Percentiles rank a stretch among this genome's conserved stretches.
Evolutionary conservation across 2,329 filamentous ascomycete species (phyloP).

Genomic region (Colletotrichum melonis): DNA sequence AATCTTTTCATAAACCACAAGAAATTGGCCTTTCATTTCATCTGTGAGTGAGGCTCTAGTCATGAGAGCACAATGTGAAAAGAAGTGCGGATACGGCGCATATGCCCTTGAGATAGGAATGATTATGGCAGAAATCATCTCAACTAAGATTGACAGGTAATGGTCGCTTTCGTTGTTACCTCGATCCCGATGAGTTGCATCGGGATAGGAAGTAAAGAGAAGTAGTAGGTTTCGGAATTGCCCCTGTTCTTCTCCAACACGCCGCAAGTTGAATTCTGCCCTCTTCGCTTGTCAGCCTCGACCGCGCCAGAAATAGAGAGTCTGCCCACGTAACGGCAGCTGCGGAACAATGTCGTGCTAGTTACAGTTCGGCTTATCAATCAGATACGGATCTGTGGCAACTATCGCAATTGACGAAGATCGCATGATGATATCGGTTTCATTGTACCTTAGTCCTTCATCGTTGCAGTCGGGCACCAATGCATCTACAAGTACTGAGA

Average conservation of each 20-base stretch:
- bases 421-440: not conserved
- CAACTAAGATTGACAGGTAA: too few relatives aligned
- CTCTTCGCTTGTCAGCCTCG: not conserved
- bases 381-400: not conserved
- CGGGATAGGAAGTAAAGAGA: not conserved
- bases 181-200: not conserved
- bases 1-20: too few relatives aligned
- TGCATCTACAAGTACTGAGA: not conserved
- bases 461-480: not conserved
- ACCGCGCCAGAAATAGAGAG: not conserved
- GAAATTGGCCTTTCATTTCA: too few relatives aligned
- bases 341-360: not conserved
- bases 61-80: too few relatives aligned
- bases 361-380: not conserved
- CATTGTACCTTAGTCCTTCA: not conserved
- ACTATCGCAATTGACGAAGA: not conserved
- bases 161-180: too few relatives aligned
- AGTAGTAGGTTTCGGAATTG: not conserved
- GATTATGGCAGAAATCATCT: too few relatives aligned
- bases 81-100: too few relatives aligned
- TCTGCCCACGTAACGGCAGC: not conserved
- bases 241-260: not conserved
- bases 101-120: too few relatives aligned
- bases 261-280: not conserved
- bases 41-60: too few relatives aligned